Base-by-base conservation (phyloP, 2,329 filamentous ascomycete species). In the Cryoendolithus antarcticus region DNA sequence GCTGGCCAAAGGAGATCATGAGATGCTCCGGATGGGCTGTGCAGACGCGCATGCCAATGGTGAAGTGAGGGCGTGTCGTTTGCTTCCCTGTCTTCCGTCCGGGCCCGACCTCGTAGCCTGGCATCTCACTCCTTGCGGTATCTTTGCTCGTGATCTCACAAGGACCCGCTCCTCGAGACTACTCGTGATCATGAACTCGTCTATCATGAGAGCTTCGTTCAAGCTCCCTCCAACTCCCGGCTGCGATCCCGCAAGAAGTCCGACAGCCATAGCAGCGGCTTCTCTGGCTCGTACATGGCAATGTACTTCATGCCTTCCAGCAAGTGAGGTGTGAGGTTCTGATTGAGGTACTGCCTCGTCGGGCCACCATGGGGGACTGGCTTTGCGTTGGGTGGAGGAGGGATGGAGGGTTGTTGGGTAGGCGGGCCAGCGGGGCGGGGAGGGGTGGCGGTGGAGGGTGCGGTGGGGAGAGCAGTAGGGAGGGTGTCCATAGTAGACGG, bases 271-370 rank as follows among this genome's bases (percentile, higher is more conserved):
- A 63, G 60, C 41, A 71, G 45, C 41, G 67, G 67, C 51, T 70
- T 70, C 45, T 70, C 66, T 1, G 67, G 67, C 60, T 70, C 66
- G 37, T 62, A 54, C n/a, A 62, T 61, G 11, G 62, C 67, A 34
- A 70, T 44, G 52, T 65, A 62, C 56, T 70, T 71, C 66, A 70
- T 69, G 4, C 63, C 67, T 50, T 71, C 67, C 32, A 71, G 52
- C 50, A 70, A 47, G 53, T 70, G 61, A 39, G 67, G 67, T 32
- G 67, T 71, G 28, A 70, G 58, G 47, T 69, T 56, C 48, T 62
- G 57, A 44, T 70, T 71, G 45, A 71, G 48, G 47, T 67, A 70
- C 34, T 69, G 61, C 8, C 67, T 53, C 19, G 66, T 69, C 1
- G 66, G 62, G 15, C 62, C 62, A 5, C 67, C 67, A 44, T 71